These are phyloP conservation scores for Vigna radiata DNA, from an alignment of 306 rosid species.

Conservation along the genomic window DNA sequence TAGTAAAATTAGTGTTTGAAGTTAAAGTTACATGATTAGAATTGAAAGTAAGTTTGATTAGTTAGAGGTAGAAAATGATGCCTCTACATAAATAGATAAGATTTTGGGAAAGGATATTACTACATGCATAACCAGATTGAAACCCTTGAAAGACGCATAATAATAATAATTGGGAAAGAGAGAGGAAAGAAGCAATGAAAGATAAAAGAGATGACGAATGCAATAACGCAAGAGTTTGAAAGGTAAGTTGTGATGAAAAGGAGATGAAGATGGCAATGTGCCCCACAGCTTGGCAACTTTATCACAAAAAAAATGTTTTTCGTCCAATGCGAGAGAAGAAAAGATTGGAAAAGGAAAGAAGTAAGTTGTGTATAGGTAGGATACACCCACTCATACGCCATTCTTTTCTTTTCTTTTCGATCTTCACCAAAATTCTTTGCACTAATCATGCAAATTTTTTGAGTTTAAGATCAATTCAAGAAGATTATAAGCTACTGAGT, in stretches of 20 bases:
- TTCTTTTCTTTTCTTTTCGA: constrained; percentile 48
- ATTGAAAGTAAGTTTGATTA: background rate
- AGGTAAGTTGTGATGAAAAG: constrained; percentile 38
- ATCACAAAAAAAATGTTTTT: constrained; percentile 37
- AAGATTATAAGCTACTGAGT: background rate
- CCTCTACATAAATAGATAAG: constrained; percentile 12
- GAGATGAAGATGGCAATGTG: constrained; percentile 41
- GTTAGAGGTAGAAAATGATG: background rate
- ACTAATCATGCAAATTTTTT: constrained; percentile 40
- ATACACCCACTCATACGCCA: constrained; percentile 44
- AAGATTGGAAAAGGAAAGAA: constrained; percentile 41
- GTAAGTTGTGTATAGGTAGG: constrained; percentile 18
- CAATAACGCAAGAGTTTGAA: constrained; percentile 52
- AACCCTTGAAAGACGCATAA: constrained; percentile 32
- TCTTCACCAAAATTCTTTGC: constrained; percentile 32
- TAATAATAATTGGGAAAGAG: constrained; percentile 38
- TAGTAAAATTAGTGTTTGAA: background rate
- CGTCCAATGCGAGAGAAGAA: constrained; percentile 35
- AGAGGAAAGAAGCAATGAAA: constrained; percentile 34
- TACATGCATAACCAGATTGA: background rate
- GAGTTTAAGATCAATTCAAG: constrained; percentile 5
- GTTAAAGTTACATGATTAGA: background rate
- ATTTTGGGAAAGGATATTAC: constrained; percentile 1
- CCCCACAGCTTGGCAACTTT: constrained; percentile 47
- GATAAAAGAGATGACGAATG: constrained; percentile 50